Percentiles rank a stretch among this genome's conserved stretches.
These are phyloP conservation scores for Leucosporidium creatinivorum DNA, from an alignment of 768 basidiomycete species.

Conservation along the genomic window DNA sequence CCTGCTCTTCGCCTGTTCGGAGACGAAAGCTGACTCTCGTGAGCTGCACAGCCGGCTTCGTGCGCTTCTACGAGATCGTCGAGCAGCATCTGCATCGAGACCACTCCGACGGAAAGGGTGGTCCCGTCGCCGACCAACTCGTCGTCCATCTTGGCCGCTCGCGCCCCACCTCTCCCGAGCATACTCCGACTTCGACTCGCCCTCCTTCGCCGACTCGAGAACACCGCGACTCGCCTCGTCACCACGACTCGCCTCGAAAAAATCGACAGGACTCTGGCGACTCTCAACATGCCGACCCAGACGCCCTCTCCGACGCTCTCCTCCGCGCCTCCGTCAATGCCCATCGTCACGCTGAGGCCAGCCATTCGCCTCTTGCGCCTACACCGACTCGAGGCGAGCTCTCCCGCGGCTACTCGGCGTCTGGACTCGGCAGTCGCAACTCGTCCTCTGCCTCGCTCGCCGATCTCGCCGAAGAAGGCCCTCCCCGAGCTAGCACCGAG, in stretches of 20 bases:
- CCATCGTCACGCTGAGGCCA: background rate
- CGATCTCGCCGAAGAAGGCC: conserved; percentile 4
- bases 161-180: conserved; percentile 3
- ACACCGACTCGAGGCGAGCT: background rate
- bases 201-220: conserved; percentile 10
- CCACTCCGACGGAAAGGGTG: conserved; percentile 23
- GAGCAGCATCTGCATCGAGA: conserved; percentile 33
- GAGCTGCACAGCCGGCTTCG: conserved; percentile 20
- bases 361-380: background rate
- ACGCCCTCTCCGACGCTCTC: conserved; percentile 14
- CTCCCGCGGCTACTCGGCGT: background rate
- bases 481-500: background rate
- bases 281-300: background rate
- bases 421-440: background rate
- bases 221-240: background rate
- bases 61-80: conserved; percentile 29
- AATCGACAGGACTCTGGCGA: background rate
- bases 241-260: conserved; percentile 2
- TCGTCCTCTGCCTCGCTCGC: conserved; percentile 8
- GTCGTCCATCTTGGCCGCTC: conserved; percentile 26
- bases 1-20: background rate
- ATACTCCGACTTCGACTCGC: conserved; percentile 10
- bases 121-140: conserved; percentile 21
- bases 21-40: background rate
- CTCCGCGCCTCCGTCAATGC: background rate